Evolutionary conservation across 2,329 filamentous ascomycete species (phyloP), one percentile per base, ranked within the genome.

Genomic region (Sporothrix luriei): DNA sequence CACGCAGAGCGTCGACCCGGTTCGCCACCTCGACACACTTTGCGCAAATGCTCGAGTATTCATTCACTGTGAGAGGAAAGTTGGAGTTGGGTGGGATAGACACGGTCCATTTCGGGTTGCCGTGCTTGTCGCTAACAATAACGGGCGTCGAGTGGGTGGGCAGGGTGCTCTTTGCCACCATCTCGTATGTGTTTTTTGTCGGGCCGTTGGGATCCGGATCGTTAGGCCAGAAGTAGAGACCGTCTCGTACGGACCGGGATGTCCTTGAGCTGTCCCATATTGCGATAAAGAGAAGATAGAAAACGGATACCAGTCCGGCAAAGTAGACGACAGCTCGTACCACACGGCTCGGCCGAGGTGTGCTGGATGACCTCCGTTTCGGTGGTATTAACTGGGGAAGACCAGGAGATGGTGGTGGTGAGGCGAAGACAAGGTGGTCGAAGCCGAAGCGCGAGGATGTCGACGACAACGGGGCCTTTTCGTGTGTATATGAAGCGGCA

Each of bases 91-190:
- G 82, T 0, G 92, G 92, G 49, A 97, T 93, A 1, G 88, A 93
- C 13, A 96, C 86, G 0, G 92, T 95, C 93, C 93, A 96, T 77
- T 86, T 90, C 13, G 88, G 82, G 66, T 84, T 85, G 3, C 90
- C 90, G 57, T 83, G 82, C 33, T 82, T 80, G 78, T 93, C 91
- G 16, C 84, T 86, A 59, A 94, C 83, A 6, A 92, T 84, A 24
- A 95, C 84, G 0, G 91, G 90, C 0, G 90, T 90, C 0, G 92
- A 89, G 72, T 91, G 88, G 38, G 90, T 84, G 0, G 91, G 91
- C n/a, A 93, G 78, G 54, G 82, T 82, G 71, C 88, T 85, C 71
- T 87, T 87, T 49, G 84, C 86, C 9, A 91, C 85, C 83, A 92
- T 88, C 75, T 92, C 89, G 76, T 88, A 90, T 14, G 70, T 10